Evolutionary conservation across 179 eudicot genomes (phyloP).

Genomic region (Amaranthus tricolor): DNA sequence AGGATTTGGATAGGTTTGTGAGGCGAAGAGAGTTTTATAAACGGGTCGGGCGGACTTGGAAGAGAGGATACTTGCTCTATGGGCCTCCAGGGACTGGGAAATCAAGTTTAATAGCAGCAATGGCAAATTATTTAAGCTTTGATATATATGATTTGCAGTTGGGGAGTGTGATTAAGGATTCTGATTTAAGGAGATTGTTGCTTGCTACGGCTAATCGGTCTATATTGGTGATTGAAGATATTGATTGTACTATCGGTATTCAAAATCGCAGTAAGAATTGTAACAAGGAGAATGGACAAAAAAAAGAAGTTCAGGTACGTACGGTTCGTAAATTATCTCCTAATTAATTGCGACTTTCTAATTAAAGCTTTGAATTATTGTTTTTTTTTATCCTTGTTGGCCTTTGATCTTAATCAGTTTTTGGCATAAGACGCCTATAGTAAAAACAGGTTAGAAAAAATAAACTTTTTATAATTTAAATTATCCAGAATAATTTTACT

Average conservation of each 20-base stretch:
- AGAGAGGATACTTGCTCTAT: conserved; percentile 37
- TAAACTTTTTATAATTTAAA: too few relatives aligned
- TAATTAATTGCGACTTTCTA: not conserved
- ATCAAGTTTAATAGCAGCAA: conserved; percentile 41
- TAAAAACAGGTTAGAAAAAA: too few relatives aligned
- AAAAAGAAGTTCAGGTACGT: conserved; percentile 22
- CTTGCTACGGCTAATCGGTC: conserved; percentile 33
- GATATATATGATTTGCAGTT: conserved; percentile 45
- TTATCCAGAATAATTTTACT: too few relatives aligned
- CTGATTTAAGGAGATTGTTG: conserved; percentile 32
- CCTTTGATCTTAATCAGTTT: too few relatives aligned
- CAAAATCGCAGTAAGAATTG: conserved; percentile 12
- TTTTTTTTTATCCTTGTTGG: too few relatives aligned
- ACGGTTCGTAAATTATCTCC: not conserved
- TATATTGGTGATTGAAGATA: conserved; percentile 36
- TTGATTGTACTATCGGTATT: conserved; percentile 32
- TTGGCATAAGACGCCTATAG: too few relatives aligned
- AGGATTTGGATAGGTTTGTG: conserved; percentile 33
- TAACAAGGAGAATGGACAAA: not conserved
- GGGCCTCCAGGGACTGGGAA: conserved; percentile 48
- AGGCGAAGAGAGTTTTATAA: conserved; percentile 25
- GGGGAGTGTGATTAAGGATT: conserved; percentile 27
- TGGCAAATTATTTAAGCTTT: conserved; percentile 40
- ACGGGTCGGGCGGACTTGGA: conserved; percentile 42
- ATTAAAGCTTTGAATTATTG: too few relatives aligned